Percentiles rank a stretch among this genome's conserved stretches.
phyloP scores from a whole-genome alignment of 331 rosid genomes.

The Dryas integrifolia region DNA sequence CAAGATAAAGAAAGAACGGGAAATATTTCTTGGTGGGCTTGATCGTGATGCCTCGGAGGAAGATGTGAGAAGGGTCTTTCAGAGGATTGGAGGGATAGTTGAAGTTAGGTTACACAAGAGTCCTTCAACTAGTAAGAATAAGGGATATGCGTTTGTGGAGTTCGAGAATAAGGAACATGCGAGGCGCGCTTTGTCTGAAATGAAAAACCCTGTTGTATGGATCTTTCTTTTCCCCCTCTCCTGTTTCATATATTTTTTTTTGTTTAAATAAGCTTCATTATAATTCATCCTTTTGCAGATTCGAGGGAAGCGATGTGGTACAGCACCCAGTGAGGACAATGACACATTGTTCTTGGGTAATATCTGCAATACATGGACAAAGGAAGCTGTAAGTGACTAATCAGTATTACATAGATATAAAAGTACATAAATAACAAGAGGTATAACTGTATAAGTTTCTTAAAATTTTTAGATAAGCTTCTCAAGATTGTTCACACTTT shows the following conservation, averaged over 20 bases:
- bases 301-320: constrained; percentile 69
- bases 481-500: constrained; percentile 23
- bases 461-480: constrained; percentile 15
- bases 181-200: constrained; percentile 62
- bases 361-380: constrained; percentile 80
- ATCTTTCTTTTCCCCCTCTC: constrained; percentile 26
- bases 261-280: constrained; percentile 17
- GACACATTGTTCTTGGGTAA: constrained; percentile 72
- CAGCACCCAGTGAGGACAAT: constrained; percentile 73
- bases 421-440: not conserved
- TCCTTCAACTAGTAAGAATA: constrained; percentile 56
- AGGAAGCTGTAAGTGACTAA: constrained; percentile 61
- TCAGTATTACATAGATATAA: not conserved
- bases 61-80: constrained; percentile 64
- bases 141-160: constrained; percentile 76
- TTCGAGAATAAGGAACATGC: constrained; percentile 69
- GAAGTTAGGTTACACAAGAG: constrained; percentile 72
- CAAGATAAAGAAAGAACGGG: constrained; percentile 61
- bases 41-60: constrained; percentile 75
- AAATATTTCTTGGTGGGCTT: constrained; percentile 78
- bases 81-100: constrained; percentile 73
- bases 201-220: constrained; percentile 79
- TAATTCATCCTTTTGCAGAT: constrained; percentile 43
- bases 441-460: not conserved
- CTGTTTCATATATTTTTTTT: not conserved